phyloP scores from a whole-genome alignment of 768 basidiomycete genomes.

The Termitomyces sp. region DNA sequence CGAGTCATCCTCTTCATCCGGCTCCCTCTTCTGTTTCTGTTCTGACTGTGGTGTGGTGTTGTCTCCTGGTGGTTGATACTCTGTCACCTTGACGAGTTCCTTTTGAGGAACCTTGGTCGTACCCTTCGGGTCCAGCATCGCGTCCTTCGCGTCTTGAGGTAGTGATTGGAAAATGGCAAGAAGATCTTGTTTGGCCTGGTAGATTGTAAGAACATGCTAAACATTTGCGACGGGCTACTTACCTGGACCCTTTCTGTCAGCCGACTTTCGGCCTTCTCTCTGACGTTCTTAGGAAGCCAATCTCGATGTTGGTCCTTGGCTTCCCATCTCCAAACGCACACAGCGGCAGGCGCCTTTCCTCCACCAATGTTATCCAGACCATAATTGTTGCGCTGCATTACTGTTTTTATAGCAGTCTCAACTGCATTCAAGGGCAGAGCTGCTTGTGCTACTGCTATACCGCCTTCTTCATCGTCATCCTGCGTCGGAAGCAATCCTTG shows the following conservation, averaged over 20 bases:
- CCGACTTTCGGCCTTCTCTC: conserved; percentile 58
- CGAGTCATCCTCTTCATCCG: conserved; percentile 34
- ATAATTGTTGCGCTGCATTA: conserved; percentile 74
- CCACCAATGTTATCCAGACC: conserved; percentile 57
- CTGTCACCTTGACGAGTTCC: conserved; percentile 20
- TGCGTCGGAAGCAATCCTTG: conserved; percentile 61
- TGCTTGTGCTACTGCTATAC: conserved; percentile 25
- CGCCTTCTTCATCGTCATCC: conserved; percentile 47
- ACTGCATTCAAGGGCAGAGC: conserved; percentile 49
- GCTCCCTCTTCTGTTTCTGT: conserved; percentile 29
- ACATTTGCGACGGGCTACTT: conserved; percentile 12
- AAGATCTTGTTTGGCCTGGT: conserved; percentile 57
- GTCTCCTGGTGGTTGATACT: conserved; percentile 22
- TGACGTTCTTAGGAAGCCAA: conserved; percentile 64
- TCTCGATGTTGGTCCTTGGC: conserved; percentile 51
- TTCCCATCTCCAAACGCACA: conserved; percentile 87
- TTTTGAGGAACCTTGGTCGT: conserved; percentile 28
- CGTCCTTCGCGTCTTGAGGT: conserved; percentile 49
- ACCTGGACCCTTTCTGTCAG: conserved; percentile 64
- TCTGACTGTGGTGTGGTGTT: conserved; percentile 23
- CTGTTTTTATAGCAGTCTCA: conserved; percentile 57
- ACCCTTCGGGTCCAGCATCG: conserved; percentile 51
- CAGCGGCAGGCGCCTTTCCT: conserved; percentile 52
- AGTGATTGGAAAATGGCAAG: conserved; percentile 51
- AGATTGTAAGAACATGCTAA: conserved; percentile 1